Base-by-base conservation (phyloP, 495 filamentous ascomycete genomes). In the Niebla homalea region DNA sequence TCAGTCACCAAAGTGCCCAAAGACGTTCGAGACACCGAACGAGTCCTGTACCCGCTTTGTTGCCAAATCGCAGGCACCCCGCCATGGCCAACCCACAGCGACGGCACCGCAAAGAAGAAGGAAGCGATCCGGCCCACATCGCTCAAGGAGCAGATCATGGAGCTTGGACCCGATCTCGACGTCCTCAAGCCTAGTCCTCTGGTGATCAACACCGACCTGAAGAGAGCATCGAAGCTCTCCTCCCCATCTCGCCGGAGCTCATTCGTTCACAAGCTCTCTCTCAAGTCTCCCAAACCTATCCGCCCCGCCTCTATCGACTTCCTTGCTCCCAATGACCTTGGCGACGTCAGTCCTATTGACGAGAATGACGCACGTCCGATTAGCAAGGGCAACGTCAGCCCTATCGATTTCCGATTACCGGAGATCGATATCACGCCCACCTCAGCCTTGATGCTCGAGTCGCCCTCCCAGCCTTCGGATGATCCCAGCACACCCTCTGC, bases 1-100 rank as follows among this genome's bases (percentile, higher is more conserved):
- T 75, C 71, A 32, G 72, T 86, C 26, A 73, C 80, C 10, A 79
- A 82, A 29, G 82, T 85, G 53, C 67, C 77, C 0, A 72, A 74
- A 7, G 71, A 73, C 36, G 67, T 83, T 4, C 68, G 70, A 7
- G 80, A 78, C 56, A 73, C 68, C 5, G 72, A 79, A 15, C 71
- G 69, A 11, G 78, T 85, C 1, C 48, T 69, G 12, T 86, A 87
- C 64, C 67, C 62, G 12, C 47, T 65, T 2, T 65, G 62, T 44
- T 64, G 62, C 46, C 62, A 58, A 35, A 57, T 54, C 42, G 56
- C 46, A 19, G 58, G 56, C n/a, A 59, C 55, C 29, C 56, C 58
- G 21, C 60, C 60, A 4, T 63, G 60, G 60, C 43, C 46, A 29
- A 53, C 15, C 40, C 32, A 21, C 18, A 40, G 51, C 8, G 29